Conservation (phyloP, 257 asterid species). For the Salvia rosmarinus region DNA sequence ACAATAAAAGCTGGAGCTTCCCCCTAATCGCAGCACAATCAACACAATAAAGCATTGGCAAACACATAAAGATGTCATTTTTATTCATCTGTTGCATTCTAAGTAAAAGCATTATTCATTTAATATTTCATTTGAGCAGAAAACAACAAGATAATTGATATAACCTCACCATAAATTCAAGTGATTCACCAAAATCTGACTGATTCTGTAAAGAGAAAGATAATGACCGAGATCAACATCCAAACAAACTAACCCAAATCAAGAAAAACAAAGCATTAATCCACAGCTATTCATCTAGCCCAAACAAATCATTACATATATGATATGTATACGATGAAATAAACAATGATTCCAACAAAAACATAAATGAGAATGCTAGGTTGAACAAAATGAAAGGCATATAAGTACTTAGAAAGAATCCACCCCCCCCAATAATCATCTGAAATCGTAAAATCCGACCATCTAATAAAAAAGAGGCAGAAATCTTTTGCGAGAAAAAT, state of each 20-base stretch:
- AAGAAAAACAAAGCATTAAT: not conserved
- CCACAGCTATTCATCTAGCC: conserved; percentile 5
- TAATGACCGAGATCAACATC: conserved; percentile 29
- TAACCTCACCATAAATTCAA: conserved; percentile 68
- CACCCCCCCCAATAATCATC: not conserved
- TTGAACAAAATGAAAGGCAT: not conserved
- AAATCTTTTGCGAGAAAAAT: not conserved
- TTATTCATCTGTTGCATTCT: conserved; percentile 8
- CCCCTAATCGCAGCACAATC: conserved; percentile 52
- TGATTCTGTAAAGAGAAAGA: conserved; percentile 45
- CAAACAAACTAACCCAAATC: conserved; percentile 23
- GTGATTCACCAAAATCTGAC: conserved; percentile 43
- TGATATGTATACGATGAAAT: not conserved
- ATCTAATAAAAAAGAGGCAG: not conserved
- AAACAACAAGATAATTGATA: conserved; percentile 24
- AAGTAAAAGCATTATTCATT: not conserved
- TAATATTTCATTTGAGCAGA: not conserved
- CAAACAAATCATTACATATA: not conserved
- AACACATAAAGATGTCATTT: conserved; percentile 31
- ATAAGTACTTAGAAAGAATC: not conserved
- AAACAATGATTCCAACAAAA: not conserved
- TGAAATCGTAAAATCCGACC: conserved; percentile 1
- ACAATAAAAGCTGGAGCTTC: conserved; percentile 84
- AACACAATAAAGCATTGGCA: conserved; percentile 3
- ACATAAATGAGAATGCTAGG: conserved; percentile 13